phyloP scores from a whole-genome alignment of 2,329 filamentous ascomycete genomes.

The Leptodontidium sp. region DNA sequence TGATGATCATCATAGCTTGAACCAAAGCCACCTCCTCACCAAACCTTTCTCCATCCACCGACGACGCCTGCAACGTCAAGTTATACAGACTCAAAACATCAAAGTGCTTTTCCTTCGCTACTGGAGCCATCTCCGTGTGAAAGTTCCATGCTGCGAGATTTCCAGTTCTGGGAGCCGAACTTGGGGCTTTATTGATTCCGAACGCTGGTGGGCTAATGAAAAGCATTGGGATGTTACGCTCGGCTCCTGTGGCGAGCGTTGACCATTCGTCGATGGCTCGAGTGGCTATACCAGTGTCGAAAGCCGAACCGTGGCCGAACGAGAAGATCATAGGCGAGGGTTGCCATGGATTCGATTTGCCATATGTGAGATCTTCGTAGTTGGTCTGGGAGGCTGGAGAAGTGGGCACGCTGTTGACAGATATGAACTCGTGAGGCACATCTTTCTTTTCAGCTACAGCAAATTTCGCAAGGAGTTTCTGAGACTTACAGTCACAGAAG shows the following conservation, averaged over 20 bases:
- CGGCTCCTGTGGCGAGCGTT: conserved; percentile 46
- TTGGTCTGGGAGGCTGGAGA: conserved; percentile 40
- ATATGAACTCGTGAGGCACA: conserved; percentile 49
- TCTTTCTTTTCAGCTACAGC: conserved; percentile 36
- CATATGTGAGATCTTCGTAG: conserved; percentile 47
- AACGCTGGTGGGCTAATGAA: conserved; percentile 51
- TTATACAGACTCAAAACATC: conserved; percentile 55
- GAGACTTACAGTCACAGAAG: conserved; percentile 33
- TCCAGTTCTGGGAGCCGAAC: conserved; percentile 9
- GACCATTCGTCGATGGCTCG: conserved; percentile 52
- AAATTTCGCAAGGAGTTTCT: background rate
- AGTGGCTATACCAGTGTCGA: conserved; percentile 45
- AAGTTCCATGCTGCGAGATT: conserved; percentile 49
- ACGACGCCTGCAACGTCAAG: conserved; percentile 51
- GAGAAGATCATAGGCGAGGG: conserved; percentile 52
- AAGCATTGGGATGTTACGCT: conserved; percentile 52
- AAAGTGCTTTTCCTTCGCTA: conserved; percentile 48
- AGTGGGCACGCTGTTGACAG: conserved; percentile 46
- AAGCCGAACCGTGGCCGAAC: conserved; percentile 43
- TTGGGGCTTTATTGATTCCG: conserved; percentile 18
- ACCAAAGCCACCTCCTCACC: conserved; percentile 52
- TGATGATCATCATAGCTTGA: conserved; percentile 50
- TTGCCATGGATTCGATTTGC: conserved; percentile 47
- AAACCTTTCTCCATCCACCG: conserved; percentile 50
- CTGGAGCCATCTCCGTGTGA: conserved; percentile 44